Base-by-base conservation (phyloP, 2,329 filamentous ascomycete genomes). In the Diaporthe ampelina region DNA sequence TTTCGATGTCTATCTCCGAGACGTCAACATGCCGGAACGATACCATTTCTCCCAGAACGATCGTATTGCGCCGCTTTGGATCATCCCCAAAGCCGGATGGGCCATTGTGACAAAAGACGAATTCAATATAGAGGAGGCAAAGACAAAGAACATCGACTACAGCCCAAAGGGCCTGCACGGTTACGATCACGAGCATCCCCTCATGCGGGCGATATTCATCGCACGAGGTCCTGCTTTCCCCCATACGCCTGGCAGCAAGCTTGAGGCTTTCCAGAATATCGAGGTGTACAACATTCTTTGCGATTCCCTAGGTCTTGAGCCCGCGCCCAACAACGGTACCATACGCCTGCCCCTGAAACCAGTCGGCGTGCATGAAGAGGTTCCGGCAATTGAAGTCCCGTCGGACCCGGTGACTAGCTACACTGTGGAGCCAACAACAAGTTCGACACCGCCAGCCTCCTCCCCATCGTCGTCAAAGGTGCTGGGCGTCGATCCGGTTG, bases 121-220 rank as follows among this genome's bases (percentile, higher is more conserved):
- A 73, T 95, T 97, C 77, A 88, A 97, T 77, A 89, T 97, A 7
- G 86, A 89, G 56, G 87, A 93, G 65, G 94, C 90, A 0, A 88
- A 91, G 76, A 86, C 88, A 71, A 91, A 91, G 17, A 91, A 90
- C 0, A 82, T 90, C 17, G 86, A 91, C 0, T 99, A 98, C 80
- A 89, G 93, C 77, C 97, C 97, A 0, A 90, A 89, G 37, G 97
- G 97, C 2, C 85, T 99, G 2, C 97, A 99, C 81, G 97, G 97
- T 1, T 99, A 98, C 81, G 97, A 99, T 81, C 93, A 98, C 79
- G 93, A 97, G 79, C 93, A 99, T 81, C 95, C 96, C 0, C 87
- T 99, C 58, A 99, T 99, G 97, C 88, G 97, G 52, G 96, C 97
- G 0, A 97, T 99, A 57, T 99, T 99, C 79, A 88, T 98, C 65